Conservation (phyloP, 1,139 yeast genomes). For the Taphrina communis region DNA sequence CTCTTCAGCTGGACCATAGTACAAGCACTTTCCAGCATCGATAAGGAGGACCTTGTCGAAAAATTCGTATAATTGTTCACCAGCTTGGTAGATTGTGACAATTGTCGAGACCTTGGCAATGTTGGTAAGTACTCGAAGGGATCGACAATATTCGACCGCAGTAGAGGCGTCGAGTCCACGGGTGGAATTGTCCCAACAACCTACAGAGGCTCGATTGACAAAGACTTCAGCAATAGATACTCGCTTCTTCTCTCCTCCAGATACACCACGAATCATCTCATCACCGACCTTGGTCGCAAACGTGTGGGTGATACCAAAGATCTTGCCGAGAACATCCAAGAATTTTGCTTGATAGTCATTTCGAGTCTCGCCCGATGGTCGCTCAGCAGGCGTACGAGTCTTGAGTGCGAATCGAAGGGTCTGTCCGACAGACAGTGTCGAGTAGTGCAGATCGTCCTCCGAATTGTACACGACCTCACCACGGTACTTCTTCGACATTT, state of each 20-base stretch:
- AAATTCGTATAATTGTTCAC: slow-evolving; percentile 69
- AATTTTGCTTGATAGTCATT: slow-evolving; percentile 65
- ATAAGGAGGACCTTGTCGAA: slow-evolving; percentile 76
- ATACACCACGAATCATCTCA: slow-evolving; percentile 75
- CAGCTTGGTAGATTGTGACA: slow-evolving; percentile 82
- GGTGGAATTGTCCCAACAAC: slow-evolving; percentile 77
- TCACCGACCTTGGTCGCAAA: slow-evolving; percentile 72
- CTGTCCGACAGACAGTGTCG: slow-evolving; percentile 72
- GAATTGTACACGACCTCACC: slow-evolving; percentile 48
- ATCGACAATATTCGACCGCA: slow-evolving; percentile 74
- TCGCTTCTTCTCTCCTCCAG: slow-evolving; percentile 86
- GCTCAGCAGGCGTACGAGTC: slow-evolving; percentile 66
- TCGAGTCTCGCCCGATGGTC: slow-evolving; percentile 66
- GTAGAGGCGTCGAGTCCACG: slow-evolving; percentile 67
- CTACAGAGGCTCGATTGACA: slow-evolving; percentile 65
- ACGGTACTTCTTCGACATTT: slow-evolving; percentile 33
- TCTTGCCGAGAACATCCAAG: slow-evolving; percentile 68
- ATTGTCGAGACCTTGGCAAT: slow-evolving; percentile 66
- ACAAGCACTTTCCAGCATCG: slow-evolving; percentile 78
- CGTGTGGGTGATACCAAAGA: slow-evolving; percentile 73
- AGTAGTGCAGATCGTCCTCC: slow-evolving; percentile 65
- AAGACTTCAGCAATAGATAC: slow-evolving; percentile 76
- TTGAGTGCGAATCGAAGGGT: slow-evolving; percentile 66
- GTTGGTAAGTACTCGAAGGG: slow-evolving; percentile 68
- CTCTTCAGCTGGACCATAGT: slow-evolving; percentile 64